phyloP scores from a whole-genome alignment of 2,329 filamentous ascomycete genomes.

The Sarocladium oryzae region DNA sequence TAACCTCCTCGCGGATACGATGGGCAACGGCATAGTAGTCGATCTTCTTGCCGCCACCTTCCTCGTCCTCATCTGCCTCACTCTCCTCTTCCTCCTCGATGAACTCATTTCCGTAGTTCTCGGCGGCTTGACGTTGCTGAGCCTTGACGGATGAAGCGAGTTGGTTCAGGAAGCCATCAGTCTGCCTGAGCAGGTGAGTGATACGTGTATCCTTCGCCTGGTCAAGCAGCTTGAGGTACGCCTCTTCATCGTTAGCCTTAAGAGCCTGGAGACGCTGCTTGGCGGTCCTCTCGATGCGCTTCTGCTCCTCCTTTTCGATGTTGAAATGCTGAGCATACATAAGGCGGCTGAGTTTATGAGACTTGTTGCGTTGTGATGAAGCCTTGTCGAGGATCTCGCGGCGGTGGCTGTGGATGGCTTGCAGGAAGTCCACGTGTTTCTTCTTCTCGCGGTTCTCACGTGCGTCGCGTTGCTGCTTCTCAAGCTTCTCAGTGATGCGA shows the following conservation, averaged over 20 bases:
- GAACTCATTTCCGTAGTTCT: conserved; percentile 65
- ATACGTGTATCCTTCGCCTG: conserved; percentile 99
- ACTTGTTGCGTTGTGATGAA: conserved; percentile 61
- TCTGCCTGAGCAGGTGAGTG: conserved; percentile 92
- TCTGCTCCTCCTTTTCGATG: conserved; percentile 99
- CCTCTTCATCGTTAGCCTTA: conserved; percentile 98
- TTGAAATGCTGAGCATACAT: conserved; percentile 89
- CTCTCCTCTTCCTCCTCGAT: conserved; percentile 51
- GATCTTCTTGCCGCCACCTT: conserved; percentile 71
- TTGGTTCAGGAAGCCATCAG: conserved; percentile 94
- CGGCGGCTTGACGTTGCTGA: conserved; percentile 78
- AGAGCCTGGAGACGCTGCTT: conserved; percentile 99
- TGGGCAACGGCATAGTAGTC: conserved; percentile 99
- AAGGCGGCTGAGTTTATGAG: conserved; percentile 79
- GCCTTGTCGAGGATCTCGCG: conserved; percentile 68
- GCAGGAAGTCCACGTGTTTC: conserved; percentile 89
- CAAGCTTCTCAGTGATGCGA: conserved; percentile 94
- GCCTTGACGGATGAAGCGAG: conserved; percentile 90
- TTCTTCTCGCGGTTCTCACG: conserved; percentile 96
- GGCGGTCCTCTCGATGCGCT: conserved; percentile 91
- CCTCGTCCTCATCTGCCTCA: conserved; percentile 56
- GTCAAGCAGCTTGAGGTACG: conserved; percentile 93
- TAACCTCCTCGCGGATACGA: conserved; percentile 88
- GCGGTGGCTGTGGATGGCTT: conserved; percentile 77
- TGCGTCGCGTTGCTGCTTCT: conserved; percentile 97